phyloP scores from a whole-genome alignment of 805 yeast species.

The Ogataea paradorogensis region DNA sequence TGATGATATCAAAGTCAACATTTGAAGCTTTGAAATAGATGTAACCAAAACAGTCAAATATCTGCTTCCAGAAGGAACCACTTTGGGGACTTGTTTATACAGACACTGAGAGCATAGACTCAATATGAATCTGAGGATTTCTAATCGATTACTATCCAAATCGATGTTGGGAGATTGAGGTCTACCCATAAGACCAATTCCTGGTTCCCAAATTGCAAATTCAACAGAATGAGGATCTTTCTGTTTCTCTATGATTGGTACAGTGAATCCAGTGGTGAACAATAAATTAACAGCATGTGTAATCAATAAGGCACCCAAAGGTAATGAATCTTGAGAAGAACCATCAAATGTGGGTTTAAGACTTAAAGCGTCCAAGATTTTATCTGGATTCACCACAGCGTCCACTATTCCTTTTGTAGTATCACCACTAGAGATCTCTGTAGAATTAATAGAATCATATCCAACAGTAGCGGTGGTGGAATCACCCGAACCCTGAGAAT shows the following conservation, averaged over 20 bases:
- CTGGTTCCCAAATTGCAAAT: constrained; percentile 72
- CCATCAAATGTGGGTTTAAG: constrained; percentile 16
- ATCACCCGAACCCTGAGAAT: constrained; percentile 14
- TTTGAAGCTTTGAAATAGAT: constrained; percentile 45
- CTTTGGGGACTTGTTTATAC: constrained; percentile 43
- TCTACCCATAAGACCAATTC: constrained; percentile 49
- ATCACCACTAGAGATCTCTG: constrained; percentile 21
- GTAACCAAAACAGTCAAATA: constrained; percentile 56
- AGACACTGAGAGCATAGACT: constrained; percentile 60
- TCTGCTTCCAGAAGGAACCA: constrained; percentile 54
- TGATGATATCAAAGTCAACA: constrained; percentile 60
- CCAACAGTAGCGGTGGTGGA: constrained; percentile 26
- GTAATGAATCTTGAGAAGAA: constrained; percentile 15
- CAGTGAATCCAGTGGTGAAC: constrained; percentile 57
- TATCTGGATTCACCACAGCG: constrained; percentile 10
- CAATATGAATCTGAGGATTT: constrained; percentile 59
- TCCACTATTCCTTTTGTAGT: constrained; percentile 19
- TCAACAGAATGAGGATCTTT: constrained; percentile 31
- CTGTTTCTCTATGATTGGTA: constrained; percentile 24
- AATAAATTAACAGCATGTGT: constrained; percentile 43
- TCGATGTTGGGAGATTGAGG: constrained; percentile 33
- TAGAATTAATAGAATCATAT: constrained; percentile 19
- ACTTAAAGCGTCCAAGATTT: constrained; percentile 15
- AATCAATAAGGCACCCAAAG: constrained; percentile 40
- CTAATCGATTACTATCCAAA: constrained; percentile 64